Percentiles rank a stretch among this genome's conserved stretches.
These are phyloP conservation scores for Alternaria sp. DNA, from an alignment of 2,329 filamentous ascomycete species.

Conservation along the genomic window DNA sequence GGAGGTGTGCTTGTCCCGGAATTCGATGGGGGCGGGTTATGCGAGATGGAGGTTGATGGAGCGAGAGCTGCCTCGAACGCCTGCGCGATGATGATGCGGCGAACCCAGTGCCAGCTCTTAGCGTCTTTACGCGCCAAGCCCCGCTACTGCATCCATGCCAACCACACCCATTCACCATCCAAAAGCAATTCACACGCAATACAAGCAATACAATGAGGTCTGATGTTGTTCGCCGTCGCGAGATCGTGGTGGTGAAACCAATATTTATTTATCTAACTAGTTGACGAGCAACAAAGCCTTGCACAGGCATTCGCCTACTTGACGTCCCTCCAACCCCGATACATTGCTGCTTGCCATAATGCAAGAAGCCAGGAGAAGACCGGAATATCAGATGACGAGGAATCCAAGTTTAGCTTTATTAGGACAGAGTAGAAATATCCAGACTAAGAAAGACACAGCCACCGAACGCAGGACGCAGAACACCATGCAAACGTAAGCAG, in stretches of 20 bases:
- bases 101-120: conserved; percentile 11
- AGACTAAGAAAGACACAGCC: not conserved
- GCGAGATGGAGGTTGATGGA: conserved; percentile 38
- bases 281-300: not conserved
- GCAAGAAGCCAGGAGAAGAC: not conserved
- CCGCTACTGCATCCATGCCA: conserved; percentile 10
- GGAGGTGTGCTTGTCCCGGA: conserved; percentile 31
- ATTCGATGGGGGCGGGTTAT: conserved; percentile 25
- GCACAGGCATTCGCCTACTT: not conserved
- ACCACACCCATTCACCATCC: not conserved
- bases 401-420: conserved; percentile 5
- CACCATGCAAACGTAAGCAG: conserved; percentile 13
- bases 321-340: not conserved
- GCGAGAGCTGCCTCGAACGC: conserved; percentile 33
- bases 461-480: conserved; percentile 11
- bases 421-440: conserved; percentile 1
- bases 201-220: not conserved
- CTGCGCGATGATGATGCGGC: conserved; percentile 35
- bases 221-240: not conserved
- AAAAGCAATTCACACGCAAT: not conserved
- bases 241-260: not conserved
- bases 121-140: conserved; percentile 14
- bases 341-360: not conserved
- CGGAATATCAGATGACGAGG: not conserved
- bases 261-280: not conserved